These are phyloP conservation scores for Didymella glomerata DNA, from an alignment of 2,329 filamentous ascomycete species.

Conservation along the genomic window DNA sequence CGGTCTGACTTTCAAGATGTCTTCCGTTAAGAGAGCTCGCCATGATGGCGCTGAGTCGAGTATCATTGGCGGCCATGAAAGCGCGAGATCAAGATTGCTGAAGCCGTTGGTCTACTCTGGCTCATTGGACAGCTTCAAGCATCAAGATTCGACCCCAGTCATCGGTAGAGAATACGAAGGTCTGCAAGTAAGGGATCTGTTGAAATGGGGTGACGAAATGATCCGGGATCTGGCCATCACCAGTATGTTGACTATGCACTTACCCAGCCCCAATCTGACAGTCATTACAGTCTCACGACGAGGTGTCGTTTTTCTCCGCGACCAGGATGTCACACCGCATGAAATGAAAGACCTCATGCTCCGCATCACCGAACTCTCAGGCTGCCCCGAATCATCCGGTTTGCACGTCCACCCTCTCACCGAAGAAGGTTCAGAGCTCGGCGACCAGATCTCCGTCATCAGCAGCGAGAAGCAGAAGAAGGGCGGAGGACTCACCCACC, in stretches of 20 bases:
- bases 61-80: slow-evolving; percentile 34
- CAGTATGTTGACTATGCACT: slow-evolving; percentile 55
- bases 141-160: slow-evolving; percentile 58
- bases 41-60: slow-evolving; percentile 15
- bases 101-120: slow-evolving; percentile 38
- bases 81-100: slow-evolving; percentile 32
- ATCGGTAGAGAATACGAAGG: slow-evolving; percentile 61
- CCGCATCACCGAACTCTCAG: slow-evolving; percentile 66
- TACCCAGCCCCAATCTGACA: background rate
- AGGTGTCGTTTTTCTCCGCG: slow-evolving; percentile 75
- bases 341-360: slow-evolving; percentile 71
- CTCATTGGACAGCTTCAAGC: slow-evolving; percentile 34
- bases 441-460: slow-evolving; percentile 53
- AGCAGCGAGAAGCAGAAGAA: slow-evolving; percentile 48
- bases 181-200: slow-evolving; percentile 40
- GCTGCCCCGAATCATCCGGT: slow-evolving; percentile 47
- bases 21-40: slow-evolving; percentile 31
- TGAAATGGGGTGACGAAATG: slow-evolving; percentile 49
- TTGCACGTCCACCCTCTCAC: slow-evolving; percentile 54
- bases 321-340: slow-evolving; percentile 64
- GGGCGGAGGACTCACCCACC: slow-evolving; percentile 47
- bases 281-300: slow-evolving; percentile 66
- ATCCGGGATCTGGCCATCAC: slow-evolving; percentile 62
- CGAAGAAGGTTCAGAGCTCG: slow-evolving; percentile 53
- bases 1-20: slow-evolving; percentile 25